Conservation (phyloP, 2,329 filamentous ascomycete species). For the Fusarium pseudonygamai region DNA sequence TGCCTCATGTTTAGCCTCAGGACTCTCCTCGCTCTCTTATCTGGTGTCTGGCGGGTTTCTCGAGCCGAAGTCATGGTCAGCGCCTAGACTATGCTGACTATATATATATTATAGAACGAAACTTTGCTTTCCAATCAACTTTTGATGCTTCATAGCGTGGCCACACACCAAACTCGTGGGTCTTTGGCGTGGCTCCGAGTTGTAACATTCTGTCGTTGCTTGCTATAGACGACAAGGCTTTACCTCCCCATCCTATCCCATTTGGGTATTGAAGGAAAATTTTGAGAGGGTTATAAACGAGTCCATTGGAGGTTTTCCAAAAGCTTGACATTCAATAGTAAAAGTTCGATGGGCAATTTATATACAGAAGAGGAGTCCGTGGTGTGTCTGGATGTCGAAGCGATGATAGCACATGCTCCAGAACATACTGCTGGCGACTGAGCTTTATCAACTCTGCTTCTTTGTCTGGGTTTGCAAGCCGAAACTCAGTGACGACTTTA, state of each 20-base stretch:
- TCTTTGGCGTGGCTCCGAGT: not conserved
- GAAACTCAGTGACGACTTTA: not conserved
- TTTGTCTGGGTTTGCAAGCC: not conserved
- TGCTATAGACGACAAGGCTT: not conserved
- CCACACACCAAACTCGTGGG: not conserved
- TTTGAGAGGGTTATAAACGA: not conserved
- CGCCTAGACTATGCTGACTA: not conserved
- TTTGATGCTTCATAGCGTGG: not conserved
- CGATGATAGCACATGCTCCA: not conserved
- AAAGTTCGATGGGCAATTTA: not conserved
- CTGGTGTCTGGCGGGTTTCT: not conserved
- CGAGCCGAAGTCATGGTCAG: not conserved
- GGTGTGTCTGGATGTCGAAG: not conserved
- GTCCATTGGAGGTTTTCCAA: not conserved
- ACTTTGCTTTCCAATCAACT: not conserved
- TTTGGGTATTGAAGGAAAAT: accelerated
- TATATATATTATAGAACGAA: not conserved
- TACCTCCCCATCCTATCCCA: not conserved
- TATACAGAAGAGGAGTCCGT: not conserved
- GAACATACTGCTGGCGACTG: not conserved
- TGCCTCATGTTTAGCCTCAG: not conserved
- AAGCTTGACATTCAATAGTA: not conserved
- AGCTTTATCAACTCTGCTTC: not conserved
- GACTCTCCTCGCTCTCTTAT: not conserved
- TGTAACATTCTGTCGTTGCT: not conserved